Conservation (phyloP, 164 flowering plant species). For the Taxillus chinensis region DNA sequence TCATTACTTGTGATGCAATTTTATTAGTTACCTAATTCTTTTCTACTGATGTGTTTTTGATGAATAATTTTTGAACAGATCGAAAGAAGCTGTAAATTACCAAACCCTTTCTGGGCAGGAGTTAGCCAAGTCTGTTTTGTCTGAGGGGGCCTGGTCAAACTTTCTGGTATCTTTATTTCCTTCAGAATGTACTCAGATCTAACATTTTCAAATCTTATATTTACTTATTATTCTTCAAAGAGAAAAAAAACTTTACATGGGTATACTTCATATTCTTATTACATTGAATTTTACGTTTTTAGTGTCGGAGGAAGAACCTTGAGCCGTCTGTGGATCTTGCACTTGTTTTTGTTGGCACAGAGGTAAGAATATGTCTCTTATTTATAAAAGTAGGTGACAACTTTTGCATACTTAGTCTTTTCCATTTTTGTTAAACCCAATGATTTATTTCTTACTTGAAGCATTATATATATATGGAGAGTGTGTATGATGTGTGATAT, state of each 20-base stretch:
- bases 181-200: background rate
- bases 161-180: constrained; percentile 42
- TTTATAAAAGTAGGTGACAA: background rate
- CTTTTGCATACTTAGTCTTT: background rate
- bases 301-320: constrained; percentile 48
- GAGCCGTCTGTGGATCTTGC: constrained; percentile 47
- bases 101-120: constrained; percentile 57
- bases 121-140: constrained; percentile 51
- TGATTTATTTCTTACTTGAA: background rate
- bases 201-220: background rate
- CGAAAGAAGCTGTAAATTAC: constrained; percentile 45
- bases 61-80: constrained; percentile 17
- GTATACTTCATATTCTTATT: background rate
- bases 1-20: background rate
- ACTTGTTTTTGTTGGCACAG: constrained; percentile 66
- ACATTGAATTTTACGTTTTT: background rate
- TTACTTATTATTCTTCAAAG: background rate
- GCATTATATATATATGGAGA: too few relatives aligned
- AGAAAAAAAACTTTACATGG: background rate
- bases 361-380: constrained; percentile 30
- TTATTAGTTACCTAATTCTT: background rate
- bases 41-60: constrained; percentile 1
- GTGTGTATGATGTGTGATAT: too few relatives aligned
- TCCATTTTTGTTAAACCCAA: background rate
- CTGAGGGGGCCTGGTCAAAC: constrained; percentile 72